These are phyloP conservation scores for Larix sibirica DNA, from an alignment of 83 land plant genomes.

Conservation along the genomic window DNA sequence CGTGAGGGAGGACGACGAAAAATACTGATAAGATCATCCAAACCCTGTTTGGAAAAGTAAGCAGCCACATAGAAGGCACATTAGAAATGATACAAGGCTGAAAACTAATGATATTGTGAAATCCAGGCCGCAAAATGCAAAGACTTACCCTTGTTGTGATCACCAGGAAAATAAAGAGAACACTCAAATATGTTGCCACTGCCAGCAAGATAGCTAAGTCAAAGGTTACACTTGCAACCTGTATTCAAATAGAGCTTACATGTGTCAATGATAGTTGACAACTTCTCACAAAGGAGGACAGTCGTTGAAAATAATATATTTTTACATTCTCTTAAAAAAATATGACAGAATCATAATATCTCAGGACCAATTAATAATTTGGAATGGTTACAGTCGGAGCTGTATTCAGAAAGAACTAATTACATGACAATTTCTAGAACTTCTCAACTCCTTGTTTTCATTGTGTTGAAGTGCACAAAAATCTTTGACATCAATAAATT, in stretches of 20 bases:
- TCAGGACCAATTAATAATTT: too few relatives aligned
- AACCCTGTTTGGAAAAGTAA: slow-evolving; percentile 47
- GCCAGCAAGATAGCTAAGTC: slow-evolving; percentile 65
- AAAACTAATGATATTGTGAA: not conserved
- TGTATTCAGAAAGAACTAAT: too few relatives aligned
- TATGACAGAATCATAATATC: too few relatives aligned
- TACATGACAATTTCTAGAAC: too few relatives aligned
- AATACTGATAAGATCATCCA: slow-evolving; percentile 74
- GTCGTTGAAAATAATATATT: not conserved
- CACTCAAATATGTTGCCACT: slow-evolving; percentile 64
- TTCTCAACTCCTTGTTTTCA: too few relatives aligned
- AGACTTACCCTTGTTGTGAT: slow-evolving; percentile 67
- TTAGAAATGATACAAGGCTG: not conserved
- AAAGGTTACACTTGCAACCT: slow-evolving; percentile 83
- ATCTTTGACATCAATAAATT: too few relatives aligned
- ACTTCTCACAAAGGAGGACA: not conserved
- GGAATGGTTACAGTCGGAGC: too few relatives aligned
- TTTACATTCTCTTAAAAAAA: not conserved
- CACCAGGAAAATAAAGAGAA: slow-evolving; percentile 71
- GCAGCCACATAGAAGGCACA: not conserved
- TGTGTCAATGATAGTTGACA: not conserved
- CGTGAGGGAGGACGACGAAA: slow-evolving; percentile 71
- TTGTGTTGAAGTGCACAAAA: too few relatives aligned
- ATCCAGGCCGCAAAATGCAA: not conserved
- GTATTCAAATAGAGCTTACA: slow-evolving; percentile 15